A percentile compares a stretch with the other conserved stretches of the same genome.
These are phyloP conservation scores for Rubia balearica DNA, from an alignment of 305 asterid species.

Conservation along the genomic window DNA sequence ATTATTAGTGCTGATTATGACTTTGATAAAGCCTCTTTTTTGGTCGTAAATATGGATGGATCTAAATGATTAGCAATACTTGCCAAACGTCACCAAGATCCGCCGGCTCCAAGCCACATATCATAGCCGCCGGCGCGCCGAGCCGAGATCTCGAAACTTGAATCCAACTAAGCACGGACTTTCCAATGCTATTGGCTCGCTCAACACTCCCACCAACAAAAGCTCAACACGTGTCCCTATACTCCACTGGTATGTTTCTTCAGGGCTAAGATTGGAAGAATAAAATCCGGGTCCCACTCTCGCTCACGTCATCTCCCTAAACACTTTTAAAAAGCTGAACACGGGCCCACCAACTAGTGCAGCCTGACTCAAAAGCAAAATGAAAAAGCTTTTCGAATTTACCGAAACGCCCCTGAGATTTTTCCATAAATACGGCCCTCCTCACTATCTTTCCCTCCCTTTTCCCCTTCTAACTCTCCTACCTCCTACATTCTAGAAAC, in stretches of 20 bases:
- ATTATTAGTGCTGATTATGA: conserved; percentile 4
- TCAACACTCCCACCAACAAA: not conserved
- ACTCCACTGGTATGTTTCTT: conserved; percentile 30
- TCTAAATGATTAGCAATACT: conserved; percentile 9
- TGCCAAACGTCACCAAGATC: not conserved
- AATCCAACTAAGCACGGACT: not conserved
- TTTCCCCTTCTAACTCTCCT: conserved; percentile 47
- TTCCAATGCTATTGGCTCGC: conserved; percentile 20
- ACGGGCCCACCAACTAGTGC: conserved; percentile 43
- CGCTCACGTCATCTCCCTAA: conserved; percentile 33
- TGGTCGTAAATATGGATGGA: not conserved
- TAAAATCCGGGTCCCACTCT: conserved; percentile 11
- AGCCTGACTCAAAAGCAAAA: conserved; percentile 57
- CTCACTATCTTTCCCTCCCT: conserved; percentile 48
- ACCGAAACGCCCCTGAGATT: conserved; percentile 33
- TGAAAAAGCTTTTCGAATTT: not conserved
- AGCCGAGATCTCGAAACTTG: not conserved
- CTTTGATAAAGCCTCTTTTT: not conserved
- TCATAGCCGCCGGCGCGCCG: conserved; percentile 4
- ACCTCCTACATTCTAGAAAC: conserved; percentile 16
- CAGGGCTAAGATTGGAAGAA: conserved; percentile 37
- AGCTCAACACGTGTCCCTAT: not conserved
- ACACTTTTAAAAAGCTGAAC: conserved; percentile 18
- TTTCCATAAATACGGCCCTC: conserved; percentile 49
- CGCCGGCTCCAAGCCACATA: not conserved